Percentiles rank a stretch among this genome's conserved stretches.
Evolutionary conservation across 2,329 filamentous ascomycete species (phyloP).

Genomic region (Zymoseptoria pseudotritici): DNA sequence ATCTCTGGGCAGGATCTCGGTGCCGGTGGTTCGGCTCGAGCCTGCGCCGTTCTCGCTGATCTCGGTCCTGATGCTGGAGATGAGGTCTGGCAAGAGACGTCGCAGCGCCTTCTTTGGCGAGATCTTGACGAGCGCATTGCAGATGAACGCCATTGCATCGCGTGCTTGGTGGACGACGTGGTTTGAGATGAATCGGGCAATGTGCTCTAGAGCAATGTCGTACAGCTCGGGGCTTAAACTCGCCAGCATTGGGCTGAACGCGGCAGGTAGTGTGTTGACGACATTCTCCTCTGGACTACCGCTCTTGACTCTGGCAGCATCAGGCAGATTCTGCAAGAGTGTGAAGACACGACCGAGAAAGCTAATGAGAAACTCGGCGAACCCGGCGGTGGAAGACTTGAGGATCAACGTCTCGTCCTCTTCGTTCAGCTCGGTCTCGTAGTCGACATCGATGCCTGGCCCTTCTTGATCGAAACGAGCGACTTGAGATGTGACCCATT

Average conservation of each 20-base stretch:
- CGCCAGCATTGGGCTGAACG: slow-evolving; percentile 82
- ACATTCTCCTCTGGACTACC: slow-evolving; percentile 95
- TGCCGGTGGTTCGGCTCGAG: slow-evolving; percentile 86
- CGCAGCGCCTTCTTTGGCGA: slow-evolving; percentile 90
- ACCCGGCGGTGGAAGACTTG: slow-evolving; percentile 86
- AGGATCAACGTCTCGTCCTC: slow-evolving; percentile 82
- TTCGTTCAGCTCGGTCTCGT: slow-evolving; percentile 71
- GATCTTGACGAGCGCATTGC: slow-evolving; percentile 92
- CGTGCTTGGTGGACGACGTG: slow-evolving; percentile 95
- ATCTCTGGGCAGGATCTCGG: slow-evolving; percentile 87
- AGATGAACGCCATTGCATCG: slow-evolving; percentile 98
- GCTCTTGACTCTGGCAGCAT: slow-evolving; percentile 77
- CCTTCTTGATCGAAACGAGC: slow-evolving; percentile 87
- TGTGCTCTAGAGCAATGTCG: slow-evolving; percentile 83
- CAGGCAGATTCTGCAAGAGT: slow-evolving; percentile 86
- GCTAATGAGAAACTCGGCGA: slow-evolving; percentile 85
- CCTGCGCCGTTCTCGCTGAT: slow-evolving; percentile 96
- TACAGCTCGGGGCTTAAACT: slow-evolving; percentile 89
- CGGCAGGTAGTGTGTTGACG: slow-evolving; percentile 87
- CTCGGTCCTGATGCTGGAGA: slow-evolving; percentile 87
- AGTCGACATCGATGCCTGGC: slow-evolving; percentile 77
- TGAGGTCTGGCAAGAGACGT: slow-evolving; percentile 80
- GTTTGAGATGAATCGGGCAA: slow-evolving; percentile 81
- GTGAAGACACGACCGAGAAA: slow-evolving; percentile 93
- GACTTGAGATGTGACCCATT: slow-evolving; percentile 93